phyloP scores from a whole-genome alignment of 1,139 yeast genomes.

The Entelexis paramagnoliae region DNA sequence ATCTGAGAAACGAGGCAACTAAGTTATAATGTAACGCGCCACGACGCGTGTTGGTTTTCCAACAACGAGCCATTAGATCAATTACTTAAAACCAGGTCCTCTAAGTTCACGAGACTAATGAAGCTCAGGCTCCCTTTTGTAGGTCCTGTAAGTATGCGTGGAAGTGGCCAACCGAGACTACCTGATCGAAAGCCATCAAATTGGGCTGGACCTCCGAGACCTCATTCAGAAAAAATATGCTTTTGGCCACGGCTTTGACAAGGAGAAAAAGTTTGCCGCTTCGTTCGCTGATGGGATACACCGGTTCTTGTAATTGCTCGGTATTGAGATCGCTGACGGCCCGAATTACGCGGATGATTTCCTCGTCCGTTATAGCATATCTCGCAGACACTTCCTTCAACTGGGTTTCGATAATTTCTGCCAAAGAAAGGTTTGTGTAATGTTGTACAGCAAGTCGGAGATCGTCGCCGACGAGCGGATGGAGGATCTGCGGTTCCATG shows the following conservation, averaged over 20 bases:
- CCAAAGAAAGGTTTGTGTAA: no score
- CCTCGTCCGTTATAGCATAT: neutral
- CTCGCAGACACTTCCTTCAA: constrained; percentile 1
- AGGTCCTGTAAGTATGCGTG: no score
- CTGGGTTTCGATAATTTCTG: constrained; percentile 7
- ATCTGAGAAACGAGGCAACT: no score
- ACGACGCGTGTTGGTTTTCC: no score
- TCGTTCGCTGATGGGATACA: neutral
- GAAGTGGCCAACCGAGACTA: no score
- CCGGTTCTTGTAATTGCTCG: neutral
- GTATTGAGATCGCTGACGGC: neutral
- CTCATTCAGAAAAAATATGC: neutral
- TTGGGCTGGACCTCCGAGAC: no score
- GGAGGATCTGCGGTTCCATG: neutral
- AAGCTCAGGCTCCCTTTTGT: no score
- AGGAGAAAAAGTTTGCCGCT: neutral
- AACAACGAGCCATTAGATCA: no score
- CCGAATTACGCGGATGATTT: neutral
- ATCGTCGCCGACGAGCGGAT: constrained; percentile 9
- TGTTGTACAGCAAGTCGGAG: neutral
- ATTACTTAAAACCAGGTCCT: no score
- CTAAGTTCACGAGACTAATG: no score
- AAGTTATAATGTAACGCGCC: no score
- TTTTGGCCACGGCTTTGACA: neutral
- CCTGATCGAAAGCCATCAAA: no score